phyloP scores from a whole-genome alignment of 2,329 filamentous ascomycete species.

The Acephala macrosclerotiorum region DNA sequence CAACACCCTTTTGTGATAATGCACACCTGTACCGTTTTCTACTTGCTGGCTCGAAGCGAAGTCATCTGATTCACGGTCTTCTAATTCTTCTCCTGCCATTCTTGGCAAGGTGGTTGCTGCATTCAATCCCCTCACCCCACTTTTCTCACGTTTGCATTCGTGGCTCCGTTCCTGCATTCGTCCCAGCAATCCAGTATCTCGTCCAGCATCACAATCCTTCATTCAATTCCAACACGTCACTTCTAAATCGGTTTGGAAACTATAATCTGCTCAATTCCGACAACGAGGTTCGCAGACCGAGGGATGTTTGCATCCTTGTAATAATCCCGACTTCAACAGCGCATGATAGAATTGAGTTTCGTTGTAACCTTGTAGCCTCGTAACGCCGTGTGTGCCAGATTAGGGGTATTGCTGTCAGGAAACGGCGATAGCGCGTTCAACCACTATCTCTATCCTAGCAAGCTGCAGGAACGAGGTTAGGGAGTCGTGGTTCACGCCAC shows the following conservation, averaged over 20 bases:
- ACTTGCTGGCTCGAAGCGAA: no score
- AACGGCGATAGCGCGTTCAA: not conserved
- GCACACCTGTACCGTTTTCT: no score
- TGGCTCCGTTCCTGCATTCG: no score
- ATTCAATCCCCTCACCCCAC: no score
- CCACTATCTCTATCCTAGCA: not conserved
- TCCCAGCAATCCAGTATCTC: not conserved
- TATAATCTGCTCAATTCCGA: not conserved
- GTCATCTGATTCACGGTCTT: no score
- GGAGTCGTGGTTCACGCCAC: not conserved
- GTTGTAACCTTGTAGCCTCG: not conserved
- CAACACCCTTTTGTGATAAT: no score
- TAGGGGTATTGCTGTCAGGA: not conserved
- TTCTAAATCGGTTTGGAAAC: not conserved
- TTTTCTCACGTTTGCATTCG: no score
- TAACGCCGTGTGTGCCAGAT: not conserved
- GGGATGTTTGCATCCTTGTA: not conserved
- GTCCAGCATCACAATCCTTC: constrained; percentile 8
- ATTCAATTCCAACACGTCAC: not conserved
- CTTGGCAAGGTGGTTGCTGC: no score
- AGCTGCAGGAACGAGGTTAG: not conserved
- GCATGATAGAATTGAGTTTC: not conserved
- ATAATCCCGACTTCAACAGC: not conserved
- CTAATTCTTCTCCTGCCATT: no score
- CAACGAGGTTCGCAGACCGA: not conserved